phyloP scores from a whole-genome alignment of 139 green algal genomes.

The Chlamydomonas applanata region DNA sequence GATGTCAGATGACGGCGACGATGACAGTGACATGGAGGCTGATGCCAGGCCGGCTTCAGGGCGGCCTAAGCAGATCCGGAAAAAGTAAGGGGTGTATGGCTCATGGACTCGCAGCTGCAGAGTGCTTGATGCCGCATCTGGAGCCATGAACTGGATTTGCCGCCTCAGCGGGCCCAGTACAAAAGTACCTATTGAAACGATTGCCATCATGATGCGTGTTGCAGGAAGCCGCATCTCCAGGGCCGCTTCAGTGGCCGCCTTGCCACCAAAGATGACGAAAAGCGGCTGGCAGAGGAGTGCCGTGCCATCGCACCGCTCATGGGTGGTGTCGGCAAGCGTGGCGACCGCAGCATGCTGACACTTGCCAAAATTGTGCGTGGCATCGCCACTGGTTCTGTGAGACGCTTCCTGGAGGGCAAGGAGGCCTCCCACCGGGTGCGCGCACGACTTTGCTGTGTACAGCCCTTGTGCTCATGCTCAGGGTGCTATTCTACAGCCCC shows the following conservation, averaged over 20 bases:
- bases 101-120: too few species aligned
- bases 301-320: constrained; percentile 46
- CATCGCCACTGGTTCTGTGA: constrained; percentile 58
- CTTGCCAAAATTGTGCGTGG: constrained; percentile 80
- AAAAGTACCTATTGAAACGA: too few species aligned
- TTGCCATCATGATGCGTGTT: neutral
- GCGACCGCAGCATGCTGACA: constrained; percentile 68
- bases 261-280: constrained; percentile 82
- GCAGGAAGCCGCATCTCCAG: constrained; percentile 54
- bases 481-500: too few species aligned
- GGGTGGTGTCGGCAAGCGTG: constrained; percentile 60
- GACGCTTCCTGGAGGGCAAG: too few species aligned
- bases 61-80: neutral
- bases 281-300: constrained; percentile 77
- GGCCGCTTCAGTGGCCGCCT: constrained; percentile 79
- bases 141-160: too few species aligned
- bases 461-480: too few species aligned
- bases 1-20: neutral
- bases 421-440: too few species aligned
- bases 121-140: too few species aligned
- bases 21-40: neutral
- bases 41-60: constrained; percentile 4
- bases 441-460: too few species aligned
- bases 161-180: too few species aligned
- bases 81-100: neutral